Conservation (phyloP, 768 basidiomycete genomes). For the Leccinum aurantiacum region DNA sequence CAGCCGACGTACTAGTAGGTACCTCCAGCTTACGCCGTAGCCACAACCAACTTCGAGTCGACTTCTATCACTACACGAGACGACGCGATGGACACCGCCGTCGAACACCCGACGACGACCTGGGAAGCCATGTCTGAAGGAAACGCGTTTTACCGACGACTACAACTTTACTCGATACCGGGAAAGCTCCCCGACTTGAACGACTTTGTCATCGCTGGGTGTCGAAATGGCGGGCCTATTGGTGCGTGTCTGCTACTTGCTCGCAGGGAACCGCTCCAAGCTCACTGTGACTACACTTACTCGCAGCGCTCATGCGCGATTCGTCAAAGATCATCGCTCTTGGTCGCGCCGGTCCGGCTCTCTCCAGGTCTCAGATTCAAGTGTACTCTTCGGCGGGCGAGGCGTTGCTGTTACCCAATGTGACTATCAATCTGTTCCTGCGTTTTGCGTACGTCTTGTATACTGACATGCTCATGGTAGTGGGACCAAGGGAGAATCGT, state of each 20-base stretch:
- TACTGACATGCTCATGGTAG: slow-evolving; percentile 41
- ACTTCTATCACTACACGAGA: background rate
- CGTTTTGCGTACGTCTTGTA: background rate
- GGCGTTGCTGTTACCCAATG: slow-evolving; percentile 65
- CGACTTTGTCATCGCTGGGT: slow-evolving; percentile 80
- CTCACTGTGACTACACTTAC: background rate
- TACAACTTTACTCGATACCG: slow-evolving; percentile 79
- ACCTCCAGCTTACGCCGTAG: background rate
- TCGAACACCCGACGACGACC: slow-evolving; percentile 72
- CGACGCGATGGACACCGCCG: slow-evolving; percentile 36
- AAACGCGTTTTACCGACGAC: slow-evolving; percentile 82
- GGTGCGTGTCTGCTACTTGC: slow-evolving; percentile 45
- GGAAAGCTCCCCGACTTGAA: slow-evolving; percentile 76
- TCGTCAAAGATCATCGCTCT: slow-evolving; percentile 75
- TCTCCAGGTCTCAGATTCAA: slow-evolving; percentile 80
- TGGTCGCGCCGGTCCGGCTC: slow-evolving; percentile 51
- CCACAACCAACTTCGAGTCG: background rate
- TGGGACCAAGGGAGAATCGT: slow-evolving; percentile 90
- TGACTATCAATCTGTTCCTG: slow-evolving; percentile 43
- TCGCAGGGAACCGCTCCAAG: background rate
- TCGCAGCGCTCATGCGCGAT: slow-evolving; percentile 83
- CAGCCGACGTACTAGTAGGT: background rate
- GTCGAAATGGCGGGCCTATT: slow-evolving; percentile 85
- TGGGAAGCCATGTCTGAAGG: slow-evolving; percentile 94
- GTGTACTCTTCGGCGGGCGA: slow-evolving; percentile 86